Evolutionary conservation across 805 yeast species (phyloP), one percentile per base, ranked within the genome.

Genomic region (Isabelozyma heimii): DNA sequence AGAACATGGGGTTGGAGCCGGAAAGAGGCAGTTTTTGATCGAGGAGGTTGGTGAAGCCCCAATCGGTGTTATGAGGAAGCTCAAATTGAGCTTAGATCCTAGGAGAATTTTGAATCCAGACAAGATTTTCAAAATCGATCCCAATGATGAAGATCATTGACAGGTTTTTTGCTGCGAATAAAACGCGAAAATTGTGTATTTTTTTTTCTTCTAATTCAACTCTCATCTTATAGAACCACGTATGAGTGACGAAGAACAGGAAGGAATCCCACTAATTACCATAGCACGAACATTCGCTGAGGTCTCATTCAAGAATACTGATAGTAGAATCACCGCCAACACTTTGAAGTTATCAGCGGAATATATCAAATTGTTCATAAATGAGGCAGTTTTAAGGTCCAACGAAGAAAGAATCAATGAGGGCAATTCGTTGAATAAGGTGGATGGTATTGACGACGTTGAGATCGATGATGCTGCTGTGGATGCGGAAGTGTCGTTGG

Each of bases 1-100:
- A 40, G 95, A 88, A 59, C 95, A 88, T 62, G 95, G 95, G 14
- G 79, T 88, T 33, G 96, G 95, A 10, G 73, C 83, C 33, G 91
- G 92, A 39, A 88, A 88, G 60, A 70, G 91, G 55, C 78, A 79
- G 27, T 81, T 73, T 50, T 65, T 88, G 40, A 67, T 76, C 28
- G 72, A 73, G 48, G 96, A 88, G 62, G 65, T 88, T 15, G 94
- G 92, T 2, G 70, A 72, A 3, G 82, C 75, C 0, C 80, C 91
- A 0, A 76, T 88, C 27, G 83, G 80, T 56, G 59, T 83, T 26
- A 88, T 88, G 96, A 77, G 94, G 61, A 79, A 77, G 42, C 65
- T 88, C 44, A 88, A 88, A 59, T 54, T 85, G 47, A 81, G 88
- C 0, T 62, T 88, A 50, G 95, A 88, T 56, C 91, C 91, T 1